phyloP scores from a whole-genome alignment of 2,329 filamentous ascomycete species.

The Xylariaceae sp. region DNA sequence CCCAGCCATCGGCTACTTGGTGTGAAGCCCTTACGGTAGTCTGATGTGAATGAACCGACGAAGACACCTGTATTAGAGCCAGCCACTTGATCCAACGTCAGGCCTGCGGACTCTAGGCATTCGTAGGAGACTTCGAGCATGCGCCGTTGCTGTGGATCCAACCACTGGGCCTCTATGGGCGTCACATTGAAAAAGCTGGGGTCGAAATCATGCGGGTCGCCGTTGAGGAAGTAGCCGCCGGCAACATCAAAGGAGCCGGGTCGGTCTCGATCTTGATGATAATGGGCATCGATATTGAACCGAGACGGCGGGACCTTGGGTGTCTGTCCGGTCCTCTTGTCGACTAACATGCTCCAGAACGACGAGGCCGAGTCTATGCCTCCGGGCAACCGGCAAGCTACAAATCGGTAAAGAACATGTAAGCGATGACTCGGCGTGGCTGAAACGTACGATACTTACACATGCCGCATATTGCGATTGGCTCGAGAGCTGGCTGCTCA shows the following conservation, averaged over 20 bases:
- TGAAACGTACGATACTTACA: slow-evolving; percentile 27
- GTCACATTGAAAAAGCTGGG: slow-evolving; percentile 50
- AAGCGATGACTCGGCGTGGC: no score
- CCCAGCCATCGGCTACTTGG: no score
- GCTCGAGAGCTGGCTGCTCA: slow-evolving; percentile 28
- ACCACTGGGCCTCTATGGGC: slow-evolving; percentile 46
- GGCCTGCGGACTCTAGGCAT: slow-evolving; percentile 48
- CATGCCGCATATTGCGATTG: slow-evolving; percentile 39
- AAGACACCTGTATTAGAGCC: slow-evolving; percentile 42
- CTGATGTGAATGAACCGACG: slow-evolving; percentile 34
- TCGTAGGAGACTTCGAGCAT: slow-evolving; percentile 51
- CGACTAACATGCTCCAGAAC: slow-evolving; percentile 32
- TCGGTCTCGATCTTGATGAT: slow-evolving; percentile 28
- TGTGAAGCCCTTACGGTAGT: slow-evolving; percentile 32
- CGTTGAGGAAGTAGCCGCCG: slow-evolving; percentile 38
- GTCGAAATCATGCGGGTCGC: slow-evolving; percentile 34
- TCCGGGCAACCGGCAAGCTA: slow-evolving; percentile 35
- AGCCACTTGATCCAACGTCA: slow-evolving; percentile 38
- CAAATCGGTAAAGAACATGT: no score
- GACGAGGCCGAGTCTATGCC: slow-evolving; percentile 26
- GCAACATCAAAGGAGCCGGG: slow-evolving; percentile 31
- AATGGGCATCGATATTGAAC: slow-evolving; percentile 34
- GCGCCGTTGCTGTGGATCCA: slow-evolving; percentile 52
- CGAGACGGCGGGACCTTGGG: slow-evolving; percentile 26
- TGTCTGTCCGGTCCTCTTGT: slow-evolving; percentile 28